These are phyloP conservation scores for Cyclotella sp. DNA, from an alignment of 108 stramenopile genomes.

Conservation along the genomic window DNA sequence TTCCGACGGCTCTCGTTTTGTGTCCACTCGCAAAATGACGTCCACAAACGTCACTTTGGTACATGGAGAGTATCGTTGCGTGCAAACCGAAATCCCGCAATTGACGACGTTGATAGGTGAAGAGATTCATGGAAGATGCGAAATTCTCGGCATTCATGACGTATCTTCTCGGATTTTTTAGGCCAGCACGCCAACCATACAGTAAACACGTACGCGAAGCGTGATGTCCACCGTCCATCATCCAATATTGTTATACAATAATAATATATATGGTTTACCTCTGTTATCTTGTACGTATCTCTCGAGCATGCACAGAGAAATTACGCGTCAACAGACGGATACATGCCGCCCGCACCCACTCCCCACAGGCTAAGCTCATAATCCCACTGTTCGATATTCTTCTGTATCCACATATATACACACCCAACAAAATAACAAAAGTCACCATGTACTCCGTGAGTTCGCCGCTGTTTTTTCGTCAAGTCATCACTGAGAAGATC, in stretches of 20 bases:
- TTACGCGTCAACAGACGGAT: no score
- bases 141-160: not conserved
- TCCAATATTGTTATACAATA: no score
- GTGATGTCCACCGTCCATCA: not conserved
- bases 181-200: not conserved
- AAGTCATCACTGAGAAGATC: not conserved
- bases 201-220: not conserved
- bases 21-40: not conserved
- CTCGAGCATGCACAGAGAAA: no score
- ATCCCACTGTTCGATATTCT: not conserved
- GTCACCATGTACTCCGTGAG: conserved; percentile 39
- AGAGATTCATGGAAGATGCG: not conserved
- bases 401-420: no score
- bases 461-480: no score
- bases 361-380: no score
- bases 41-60: conserved; percentile 11
- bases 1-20: not conserved
- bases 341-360: no score
- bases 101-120: not conserved
- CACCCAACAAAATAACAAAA: conserved; percentile 1
- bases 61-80: not conserved
- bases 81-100: not conserved
- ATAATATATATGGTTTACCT: no score
- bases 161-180: conserved; percentile 12
- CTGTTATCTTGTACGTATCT: no score